Evolutionary conservation across 164 flowering plant species (phyloP).

Genomic region (Paratinospora sagittata): DNA sequence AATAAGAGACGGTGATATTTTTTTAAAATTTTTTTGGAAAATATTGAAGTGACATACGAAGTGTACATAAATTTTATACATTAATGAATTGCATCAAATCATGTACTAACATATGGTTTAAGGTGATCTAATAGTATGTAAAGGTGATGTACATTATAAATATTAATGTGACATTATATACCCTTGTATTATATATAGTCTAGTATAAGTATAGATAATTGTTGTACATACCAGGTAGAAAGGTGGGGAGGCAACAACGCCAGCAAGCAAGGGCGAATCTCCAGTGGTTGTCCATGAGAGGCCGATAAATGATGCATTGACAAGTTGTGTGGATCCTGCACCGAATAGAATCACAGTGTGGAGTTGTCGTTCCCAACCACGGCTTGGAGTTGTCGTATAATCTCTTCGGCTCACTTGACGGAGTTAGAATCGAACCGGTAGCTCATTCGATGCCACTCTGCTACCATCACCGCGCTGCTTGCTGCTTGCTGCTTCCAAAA

Average conservation of each 20-base stretch:
- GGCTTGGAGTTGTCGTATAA: conserved; percentile 38
- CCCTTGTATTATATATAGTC: too few species aligned
- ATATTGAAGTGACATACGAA: too few species aligned
- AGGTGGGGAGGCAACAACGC: conserved; percentile 53
- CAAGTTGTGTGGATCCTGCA: conserved; percentile 66
- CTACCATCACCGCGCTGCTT: conserved; percentile 33
- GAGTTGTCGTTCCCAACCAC: conserved; percentile 58
- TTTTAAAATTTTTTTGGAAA: too few species aligned
- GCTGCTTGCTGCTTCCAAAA: conserved; percentile 54
- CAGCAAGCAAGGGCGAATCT: conserved; percentile 24
- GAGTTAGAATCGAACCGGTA: conserved; percentile 24
- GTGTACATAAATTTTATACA: too few species aligned
- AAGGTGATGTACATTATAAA: too few species aligned
- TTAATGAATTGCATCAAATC: too few species aligned
- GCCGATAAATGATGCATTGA: conserved; percentile 59
- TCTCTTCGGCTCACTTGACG: conserved; percentile 35
- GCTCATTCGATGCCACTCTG: conserved; percentile 78
- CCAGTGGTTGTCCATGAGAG: conserved; percentile 37
- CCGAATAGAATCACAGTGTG: conserved; percentile 50
- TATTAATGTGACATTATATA: too few species aligned
- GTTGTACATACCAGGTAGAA: conserved; percentile 43
- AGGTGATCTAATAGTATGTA: too few species aligned
- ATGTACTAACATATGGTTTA: too few species aligned
- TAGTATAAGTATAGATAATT: too few species aligned
- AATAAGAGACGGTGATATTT: too few species aligned